phyloP scores from a whole-genome alignment of 306 rosid species.

The Lathyrus tuberosus region DNA sequence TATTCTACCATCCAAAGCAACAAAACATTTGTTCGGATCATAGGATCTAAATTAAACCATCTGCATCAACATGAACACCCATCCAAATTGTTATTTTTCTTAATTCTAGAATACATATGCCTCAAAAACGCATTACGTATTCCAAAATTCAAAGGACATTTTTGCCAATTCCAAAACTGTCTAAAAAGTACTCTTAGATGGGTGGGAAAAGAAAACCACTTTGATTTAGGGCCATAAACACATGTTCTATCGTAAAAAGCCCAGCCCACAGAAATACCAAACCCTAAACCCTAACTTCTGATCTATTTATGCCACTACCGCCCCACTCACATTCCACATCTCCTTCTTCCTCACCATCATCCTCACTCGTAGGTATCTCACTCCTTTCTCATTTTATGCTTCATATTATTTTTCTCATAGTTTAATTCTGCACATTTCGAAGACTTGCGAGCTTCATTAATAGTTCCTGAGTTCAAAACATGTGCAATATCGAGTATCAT shows the following conservation, averaged over 20 bases:
- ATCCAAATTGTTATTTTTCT: no score
- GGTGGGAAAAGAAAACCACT: no score
- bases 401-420: background rate
- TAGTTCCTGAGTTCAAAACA: conserved; percentile 63
- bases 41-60: no score
- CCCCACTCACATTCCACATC: background rate
- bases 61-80: no score
- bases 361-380: conserved; percentile 19
- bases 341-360: background rate
- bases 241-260: background rate
- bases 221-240: background rate
- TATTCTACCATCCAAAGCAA: no score
- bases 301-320: conserved; percentile 15
- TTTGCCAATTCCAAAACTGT: no score
- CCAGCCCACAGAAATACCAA: conserved; percentile 37
- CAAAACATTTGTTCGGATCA: no score
- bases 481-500: conserved; percentile 66
- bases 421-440: conserved; percentile 63
- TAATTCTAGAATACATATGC: no score
- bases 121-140: no score
- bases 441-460: conserved; percentile 56
- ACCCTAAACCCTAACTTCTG: conserved; percentile 53
- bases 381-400: no score
- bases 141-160: no score
- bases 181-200: no score